Evolutionary conservation across 108 stramenopile species (phyloP), one percentile per base, ranked within the genome.

Genomic region (Epithemia pelagica): DNA sequence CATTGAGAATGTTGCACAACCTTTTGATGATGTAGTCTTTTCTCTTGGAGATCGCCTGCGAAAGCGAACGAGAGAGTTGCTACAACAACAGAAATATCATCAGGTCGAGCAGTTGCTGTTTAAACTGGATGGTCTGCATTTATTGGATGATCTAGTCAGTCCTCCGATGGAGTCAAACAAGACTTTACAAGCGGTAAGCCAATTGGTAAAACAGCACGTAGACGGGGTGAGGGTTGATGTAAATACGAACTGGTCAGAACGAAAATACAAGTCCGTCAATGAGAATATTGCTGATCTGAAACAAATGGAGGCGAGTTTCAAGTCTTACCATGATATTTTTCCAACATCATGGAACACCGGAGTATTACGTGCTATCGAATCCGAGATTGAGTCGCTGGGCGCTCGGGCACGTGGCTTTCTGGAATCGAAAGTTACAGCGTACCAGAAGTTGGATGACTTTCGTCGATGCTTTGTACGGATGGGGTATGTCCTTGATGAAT

Each of bases 191-290:
- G 37, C 5, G 5, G 15, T 46, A 46, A 46, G 5, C 10, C 10
- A 46, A 46, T 10, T 46, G 5, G 37, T 46, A 5, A 79, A 74
- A 58, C 62, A 76, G 2, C 69, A 64, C 58, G 67, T 85, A 0
- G 66, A 85, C 32, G 67, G 71, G 63, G 26, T 68, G 20, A 64
- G 76, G 54, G 66, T 82, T 22, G 75, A 81, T 23, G 73, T 82
- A 26, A 65, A 76, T 26, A 77, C 67, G 28, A 28, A 53, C 30
- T 85, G 84, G 84, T 59, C 78, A 1, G 69, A 67, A 57, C 65
- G 78, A 18, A 82, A 69, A 25, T 85, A 85, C 70, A 72, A 77
- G 71, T 78, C 76, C 8, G 73, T 84, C 1, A 80, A 84, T 51
- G 70, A 76, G 22, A 64, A 32, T 31, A 77, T 84, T 23, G 51